Evolutionary conservation across 2,329 filamentous ascomycete species (phyloP).

Genomic region (Tetracladium maxilliforme): DNA sequence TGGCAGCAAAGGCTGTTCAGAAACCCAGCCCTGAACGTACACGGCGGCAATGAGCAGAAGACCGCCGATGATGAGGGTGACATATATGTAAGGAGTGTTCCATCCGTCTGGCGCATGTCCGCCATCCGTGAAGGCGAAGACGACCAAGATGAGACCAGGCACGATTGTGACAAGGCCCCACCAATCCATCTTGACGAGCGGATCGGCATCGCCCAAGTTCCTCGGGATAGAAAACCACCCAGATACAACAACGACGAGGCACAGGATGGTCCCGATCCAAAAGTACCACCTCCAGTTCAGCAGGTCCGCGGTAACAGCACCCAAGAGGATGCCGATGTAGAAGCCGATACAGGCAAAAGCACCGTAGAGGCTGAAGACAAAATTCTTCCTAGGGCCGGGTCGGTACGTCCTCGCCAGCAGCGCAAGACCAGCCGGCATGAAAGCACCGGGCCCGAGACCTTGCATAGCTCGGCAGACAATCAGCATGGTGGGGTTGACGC

Average conservation of each 20-base stretch:
- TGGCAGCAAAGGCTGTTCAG: conserved; percentile 53
- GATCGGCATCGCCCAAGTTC: too few species aligned
- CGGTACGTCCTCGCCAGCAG: conserved; percentile 50
- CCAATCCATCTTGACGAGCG: conserved; percentile 51
- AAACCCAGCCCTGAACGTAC: conserved; percentile 61
- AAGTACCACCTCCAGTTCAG: conserved; percentile 53
- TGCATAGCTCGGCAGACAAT: conserved; percentile 62
- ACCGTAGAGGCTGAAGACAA: conserved; percentile 43
- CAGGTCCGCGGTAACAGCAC: conserved; percentile 44
- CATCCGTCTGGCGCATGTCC: conserved; percentile 55
- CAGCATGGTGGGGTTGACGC: conserved; percentile 51
- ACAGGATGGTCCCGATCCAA: conserved; percentile 43
- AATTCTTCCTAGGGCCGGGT: conserved; percentile 53
- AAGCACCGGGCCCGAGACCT: conserved; percentile 59
- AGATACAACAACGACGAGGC: conserved; percentile 26
- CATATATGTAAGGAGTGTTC: conserved; percentile 58
- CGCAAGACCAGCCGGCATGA: conserved; percentile 54
- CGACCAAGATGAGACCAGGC: conserved; percentile 50
- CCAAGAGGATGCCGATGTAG: conserved; percentile 48
- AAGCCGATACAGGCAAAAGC: conserved; percentile 38
- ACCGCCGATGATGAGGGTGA: conserved; percentile 47
- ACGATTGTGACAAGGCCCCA: conserved; percentile 45
- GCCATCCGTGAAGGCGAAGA: conserved; percentile 63
- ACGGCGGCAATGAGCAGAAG: conserved; percentile 43
- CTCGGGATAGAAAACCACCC: conserved; percentile 32